Evolutionary conservation across 345 rosid genomes (phyloP).

Genomic region (Bruguiera parviflora): DNA sequence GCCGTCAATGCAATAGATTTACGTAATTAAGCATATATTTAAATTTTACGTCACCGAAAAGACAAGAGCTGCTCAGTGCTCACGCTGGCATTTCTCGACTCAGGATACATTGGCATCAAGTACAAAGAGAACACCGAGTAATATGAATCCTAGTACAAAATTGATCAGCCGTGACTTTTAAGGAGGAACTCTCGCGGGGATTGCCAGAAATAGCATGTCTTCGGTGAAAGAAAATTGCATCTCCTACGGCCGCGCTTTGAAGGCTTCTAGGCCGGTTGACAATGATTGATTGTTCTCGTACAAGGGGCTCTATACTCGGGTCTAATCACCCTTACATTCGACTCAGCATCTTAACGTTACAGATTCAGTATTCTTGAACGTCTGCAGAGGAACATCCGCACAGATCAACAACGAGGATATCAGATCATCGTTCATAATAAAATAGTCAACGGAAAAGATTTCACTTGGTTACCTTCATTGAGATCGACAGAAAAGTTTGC

Average conservation of each 20-base stretch:
- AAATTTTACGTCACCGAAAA: slow-evolving; percentile 13
- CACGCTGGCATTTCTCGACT: slow-evolving; percentile 20
- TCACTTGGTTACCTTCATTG: slow-evolving; percentile 43
- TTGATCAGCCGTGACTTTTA: slow-evolving; percentile 26
- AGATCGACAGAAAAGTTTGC: slow-evolving; percentile 53
- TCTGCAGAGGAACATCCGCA: slow-evolving; percentile 26
- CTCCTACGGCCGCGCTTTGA: neutral
- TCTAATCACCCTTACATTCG: neutral
- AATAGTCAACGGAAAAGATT: neutral
- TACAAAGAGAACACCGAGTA: slow-evolving; percentile 16
- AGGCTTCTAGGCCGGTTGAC: slow-evolving; percentile 14
- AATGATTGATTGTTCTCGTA: neutral
- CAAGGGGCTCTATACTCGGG: neutral
- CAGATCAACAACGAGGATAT: no score
- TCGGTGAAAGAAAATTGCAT: neutral
- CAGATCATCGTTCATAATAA: neutral
- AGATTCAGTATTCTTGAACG: slow-evolving; percentile 11
- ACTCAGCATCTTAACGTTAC: slow-evolving; percentile 10
- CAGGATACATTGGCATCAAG: slow-evolving; percentile 15
- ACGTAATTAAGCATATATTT: neutral
- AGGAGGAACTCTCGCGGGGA: slow-evolving; percentile 9
- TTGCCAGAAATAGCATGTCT: neutral
- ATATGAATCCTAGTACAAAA: slow-evolving; percentile 33
- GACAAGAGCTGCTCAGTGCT: slow-evolving; percentile 2
- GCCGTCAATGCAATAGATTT: no score